A percentile compares a stretch with the other conserved stretches of the same genome.
phyloP scores from a whole-genome alignment of 495 filamentous ascomycete genomes.

The Bombardia bombarda region DNA sequence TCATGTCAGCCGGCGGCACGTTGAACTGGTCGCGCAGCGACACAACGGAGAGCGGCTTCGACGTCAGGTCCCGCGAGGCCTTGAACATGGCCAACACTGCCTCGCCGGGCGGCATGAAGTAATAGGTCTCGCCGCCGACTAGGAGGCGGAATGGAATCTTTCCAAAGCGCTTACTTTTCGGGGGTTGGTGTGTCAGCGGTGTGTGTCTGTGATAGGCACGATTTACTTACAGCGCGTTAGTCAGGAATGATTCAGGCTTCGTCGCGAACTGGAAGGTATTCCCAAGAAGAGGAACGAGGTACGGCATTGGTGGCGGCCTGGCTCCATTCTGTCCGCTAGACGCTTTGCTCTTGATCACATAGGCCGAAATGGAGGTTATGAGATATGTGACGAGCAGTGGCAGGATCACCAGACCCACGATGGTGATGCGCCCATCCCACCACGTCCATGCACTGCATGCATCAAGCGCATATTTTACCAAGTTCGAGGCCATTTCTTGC shows the following conservation, averaged over 20 bases:
- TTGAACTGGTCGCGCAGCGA: constrained; percentile 9
- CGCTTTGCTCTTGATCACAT: not conserved
- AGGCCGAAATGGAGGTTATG: constrained; percentile 1
- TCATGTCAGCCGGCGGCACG: constrained; percentile 5
- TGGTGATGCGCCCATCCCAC: not conserved
- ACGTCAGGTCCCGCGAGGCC: constrained; percentile 6
- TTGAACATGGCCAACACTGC: constrained; percentile 9
- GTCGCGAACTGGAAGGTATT: constrained; percentile 14
- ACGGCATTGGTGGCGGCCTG: constrained; percentile 16
- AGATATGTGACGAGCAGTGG: constrained; percentile 9
- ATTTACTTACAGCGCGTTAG: constrained; percentile 4
- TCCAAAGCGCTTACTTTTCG: constrained; percentile 2
- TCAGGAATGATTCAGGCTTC: constrained; percentile 8
- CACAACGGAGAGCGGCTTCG: constrained; percentile 11
- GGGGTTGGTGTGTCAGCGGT: no score
- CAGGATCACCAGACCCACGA: not conserved
- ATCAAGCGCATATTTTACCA: no score
- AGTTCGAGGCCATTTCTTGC: no score
- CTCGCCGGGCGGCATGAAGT: constrained; percentile 12
- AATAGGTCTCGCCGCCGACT: constrained; percentile 11
- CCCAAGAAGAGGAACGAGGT: constrained; percentile 14
- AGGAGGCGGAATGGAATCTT: constrained; percentile 5
- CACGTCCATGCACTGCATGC: no score
- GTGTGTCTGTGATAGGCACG: no score
- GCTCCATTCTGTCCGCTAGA: not conserved